Percentiles rank a stretch among this genome's conserved stretches.
These are phyloP conservation scores for Colletotrichum orbiculare DNA, from an alignment of 2,329 filamentous ascomycete genomes.

Conservation along the genomic window DNA sequence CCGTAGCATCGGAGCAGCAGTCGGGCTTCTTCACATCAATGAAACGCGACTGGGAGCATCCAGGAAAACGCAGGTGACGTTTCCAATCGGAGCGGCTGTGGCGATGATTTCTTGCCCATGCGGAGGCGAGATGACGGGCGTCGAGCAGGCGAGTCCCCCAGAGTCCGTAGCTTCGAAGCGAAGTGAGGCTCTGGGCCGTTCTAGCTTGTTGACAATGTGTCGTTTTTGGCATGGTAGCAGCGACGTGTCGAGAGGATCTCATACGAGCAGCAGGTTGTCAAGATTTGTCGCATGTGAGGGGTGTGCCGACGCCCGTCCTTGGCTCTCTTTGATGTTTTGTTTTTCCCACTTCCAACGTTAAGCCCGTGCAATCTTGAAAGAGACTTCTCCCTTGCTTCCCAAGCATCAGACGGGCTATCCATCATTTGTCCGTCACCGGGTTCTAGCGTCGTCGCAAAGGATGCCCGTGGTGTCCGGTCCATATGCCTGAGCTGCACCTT, in stretches of 20 bases:
- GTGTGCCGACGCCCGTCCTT: constrained; percentile 30
- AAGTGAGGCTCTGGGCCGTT: constrained; percentile 31
- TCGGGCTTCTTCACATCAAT: constrained; percentile 1
- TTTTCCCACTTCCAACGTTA: constrained; percentile 6
- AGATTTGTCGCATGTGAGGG: constrained; percentile 28
- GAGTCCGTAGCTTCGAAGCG: constrained; percentile 13
- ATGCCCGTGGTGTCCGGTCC: background rate
- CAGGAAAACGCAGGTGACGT: constrained; percentile 23
- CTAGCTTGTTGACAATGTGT: constrained; percentile 33
- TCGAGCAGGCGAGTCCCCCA: constrained; percentile 9
- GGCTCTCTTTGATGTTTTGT: constrained; percentile 22
- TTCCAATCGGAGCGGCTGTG: constrained; percentile 14
- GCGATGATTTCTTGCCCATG: constrained; percentile 14
- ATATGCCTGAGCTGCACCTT: background rate
- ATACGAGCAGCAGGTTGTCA: constrained; percentile 9
- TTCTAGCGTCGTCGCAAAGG: constrained; percentile 13
- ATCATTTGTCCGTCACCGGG: constrained; percentile 24
- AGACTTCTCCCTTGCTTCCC: constrained; percentile 23
- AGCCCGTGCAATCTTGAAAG: background rate
- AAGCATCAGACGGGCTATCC: constrained; percentile 21
- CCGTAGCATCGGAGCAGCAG: constrained; percentile 8
- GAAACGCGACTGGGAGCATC: constrained; percentile 18
- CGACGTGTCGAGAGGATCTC: constrained; percentile 18
- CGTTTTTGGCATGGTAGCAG: constrained; percentile 29
- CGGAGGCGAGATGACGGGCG: constrained; percentile 27